A percentile compares a stretch with the other conserved stretches of the same genome.
Evolutionary conservation across 2,329 filamentous ascomycete genomes (phyloP).

Genomic region (Amauroascus verrucosus): DNA sequence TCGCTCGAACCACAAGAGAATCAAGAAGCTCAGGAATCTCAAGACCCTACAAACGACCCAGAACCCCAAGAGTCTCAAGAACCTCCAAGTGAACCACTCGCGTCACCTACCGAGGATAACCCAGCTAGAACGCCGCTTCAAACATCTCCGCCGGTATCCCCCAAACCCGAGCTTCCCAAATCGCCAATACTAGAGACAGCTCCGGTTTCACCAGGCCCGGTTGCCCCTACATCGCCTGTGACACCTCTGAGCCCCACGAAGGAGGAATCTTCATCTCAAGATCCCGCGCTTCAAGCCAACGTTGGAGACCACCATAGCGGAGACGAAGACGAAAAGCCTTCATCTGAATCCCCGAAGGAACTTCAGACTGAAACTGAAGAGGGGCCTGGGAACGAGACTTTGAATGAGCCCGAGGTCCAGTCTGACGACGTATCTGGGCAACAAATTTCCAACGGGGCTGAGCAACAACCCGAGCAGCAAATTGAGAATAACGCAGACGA

Average conservation of each 20-base stretch:
- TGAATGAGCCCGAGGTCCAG: not conserved
- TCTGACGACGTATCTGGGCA: not conserved
- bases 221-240: slow-evolving; percentile 12
- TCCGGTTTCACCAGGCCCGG: slow-evolving; percentile 13
- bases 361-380: slow-evolving; percentile 1
- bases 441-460: not conserved
- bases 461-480: not conserved
- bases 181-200: slow-evolving; percentile 18
- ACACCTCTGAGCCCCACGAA: slow-evolving; percentile 13
- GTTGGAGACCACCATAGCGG: not conserved
- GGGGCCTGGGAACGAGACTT: not conserved
- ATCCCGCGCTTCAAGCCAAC: slow-evolving; percentile 6
- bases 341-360: not conserved
- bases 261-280: slow-evolving; percentile 4
- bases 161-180: slow-evolving; percentile 1
- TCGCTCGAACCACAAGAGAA: no score
- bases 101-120: slow-evolving; percentile 1
- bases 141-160: slow-evolving; percentile 12
- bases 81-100: slow-evolving; percentile 10
- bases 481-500: not conserved
- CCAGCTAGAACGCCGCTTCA: slow-evolving; percentile 2
- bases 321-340: slow-evolving; percentile 3
- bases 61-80: slow-evolving; percentile 11
- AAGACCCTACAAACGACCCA: not conserved
- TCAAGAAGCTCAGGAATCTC: no score